A percentile compares a stretch with the other conserved stretches of the same genome.
Conservation (phyloP, 257 asterid species). For the Solanum medicagineum region DNA sequence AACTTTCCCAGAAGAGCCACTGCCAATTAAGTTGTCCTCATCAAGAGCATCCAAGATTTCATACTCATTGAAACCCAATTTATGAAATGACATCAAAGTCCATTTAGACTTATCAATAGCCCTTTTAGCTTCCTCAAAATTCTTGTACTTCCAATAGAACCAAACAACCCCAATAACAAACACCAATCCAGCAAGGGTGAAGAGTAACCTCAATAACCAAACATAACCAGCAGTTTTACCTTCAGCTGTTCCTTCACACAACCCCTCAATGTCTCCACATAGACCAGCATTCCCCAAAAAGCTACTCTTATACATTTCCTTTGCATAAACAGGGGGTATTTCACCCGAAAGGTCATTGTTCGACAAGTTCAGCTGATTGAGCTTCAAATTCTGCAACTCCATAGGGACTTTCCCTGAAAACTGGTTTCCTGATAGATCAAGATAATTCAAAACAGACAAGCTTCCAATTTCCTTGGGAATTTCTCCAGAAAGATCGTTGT, state of each 20-base stretch:
- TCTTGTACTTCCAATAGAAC: conserved; percentile 57
- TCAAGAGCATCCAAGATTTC: conserved; percentile 77
- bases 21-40: conserved; percentile 89
- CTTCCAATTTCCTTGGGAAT: conserved; percentile 78
- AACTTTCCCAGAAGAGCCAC: conserved; percentile 87
- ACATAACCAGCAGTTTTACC: conserved; percentile 26
- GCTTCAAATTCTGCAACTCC: conserved; percentile 79
- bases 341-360: conserved; percentile 71
- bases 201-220: conserved; percentile 59
- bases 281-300: conserved; percentile 78
- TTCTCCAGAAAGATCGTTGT: conserved; percentile 57
- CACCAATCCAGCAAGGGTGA: conserved; percentile 50
- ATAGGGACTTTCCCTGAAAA: conserved; percentile 62
- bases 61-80: conserved; percentile 65
- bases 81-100: conserved; percentile 94
- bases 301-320: conserved; percentile 65
- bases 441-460: conserved; percentile 68
- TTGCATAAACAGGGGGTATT: conserved; percentile 72
- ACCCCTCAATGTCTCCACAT: conserved; percentile 72
- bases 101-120: conserved; percentile 67
- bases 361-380: conserved; percentile 71
- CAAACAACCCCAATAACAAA: conserved; percentile 47
- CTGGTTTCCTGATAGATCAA: conserved; percentile 71
- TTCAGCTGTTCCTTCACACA: conserved; percentile 44
- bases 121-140: conserved; percentile 30